Conservation (phyloP, 2,329 filamentous ascomycete species). For the Penicillium sp. region DNA sequence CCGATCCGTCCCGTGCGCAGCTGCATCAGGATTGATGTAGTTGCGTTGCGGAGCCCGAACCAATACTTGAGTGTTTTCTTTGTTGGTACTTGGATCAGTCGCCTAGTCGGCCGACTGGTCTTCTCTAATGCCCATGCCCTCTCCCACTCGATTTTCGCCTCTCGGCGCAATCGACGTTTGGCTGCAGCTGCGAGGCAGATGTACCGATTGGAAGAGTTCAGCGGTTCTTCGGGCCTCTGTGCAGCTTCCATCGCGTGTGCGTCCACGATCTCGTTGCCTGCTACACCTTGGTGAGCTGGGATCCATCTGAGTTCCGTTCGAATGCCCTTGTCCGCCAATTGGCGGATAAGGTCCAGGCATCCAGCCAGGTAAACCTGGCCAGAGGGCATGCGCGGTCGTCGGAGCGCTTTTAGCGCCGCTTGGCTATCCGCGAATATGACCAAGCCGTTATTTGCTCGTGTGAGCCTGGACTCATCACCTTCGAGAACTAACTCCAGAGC, state of each 20-base stretch:
- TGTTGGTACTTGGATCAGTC: not conserved
- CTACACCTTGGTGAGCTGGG: too few species aligned
- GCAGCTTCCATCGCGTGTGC: too few species aligned
- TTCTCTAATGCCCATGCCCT: not conserved
- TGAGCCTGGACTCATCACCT: not conserved
- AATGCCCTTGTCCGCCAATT: too few species aligned
- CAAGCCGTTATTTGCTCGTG: not conserved
- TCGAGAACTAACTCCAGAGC: not conserved
- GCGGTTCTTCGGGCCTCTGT: too few species aligned
- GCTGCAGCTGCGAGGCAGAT: not conserved
- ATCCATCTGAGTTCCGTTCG: too few species aligned
- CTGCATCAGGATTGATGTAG: too few species aligned
- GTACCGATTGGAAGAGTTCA: too few species aligned
- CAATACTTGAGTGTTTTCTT: not conserved
- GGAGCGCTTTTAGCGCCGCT: slow-evolving; percentile 7
- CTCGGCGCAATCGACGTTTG: not conserved
- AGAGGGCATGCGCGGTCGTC: slow-evolving; percentile 2
- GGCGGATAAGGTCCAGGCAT: too few species aligned
- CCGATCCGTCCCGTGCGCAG: too few species aligned
- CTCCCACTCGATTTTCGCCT: not conserved
- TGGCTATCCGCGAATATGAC: slow-evolving; percentile 9
- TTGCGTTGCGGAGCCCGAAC: too few species aligned
- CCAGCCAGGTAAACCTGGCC: not conserved
- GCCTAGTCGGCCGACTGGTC: not conserved
- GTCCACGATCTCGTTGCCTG: too few species aligned